A percentile compares a stretch with the other conserved stretches of the same genome.
Evolutionary conservation across 208 protist species (phyloP).

Genomic region (Leptomonas seymouri): DNA sequence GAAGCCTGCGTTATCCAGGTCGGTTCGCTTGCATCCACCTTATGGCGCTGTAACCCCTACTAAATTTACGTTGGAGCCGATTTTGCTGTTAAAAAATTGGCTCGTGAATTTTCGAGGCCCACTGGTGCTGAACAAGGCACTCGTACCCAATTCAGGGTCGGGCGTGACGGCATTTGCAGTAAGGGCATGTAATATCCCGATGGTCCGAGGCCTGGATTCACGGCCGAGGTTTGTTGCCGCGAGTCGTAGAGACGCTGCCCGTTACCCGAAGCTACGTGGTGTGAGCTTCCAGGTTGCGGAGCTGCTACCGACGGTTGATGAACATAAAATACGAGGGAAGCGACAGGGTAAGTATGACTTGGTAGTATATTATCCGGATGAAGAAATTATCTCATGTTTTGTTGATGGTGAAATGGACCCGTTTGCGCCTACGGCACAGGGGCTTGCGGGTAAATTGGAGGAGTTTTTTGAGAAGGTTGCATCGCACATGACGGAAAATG

Average conservation of each 20-base stretch:
- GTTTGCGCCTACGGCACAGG: constrained; percentile 62
- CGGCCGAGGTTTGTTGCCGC: constrained; percentile 62
- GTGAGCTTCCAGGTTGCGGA: constrained; percentile 84
- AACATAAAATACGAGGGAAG: neutral
- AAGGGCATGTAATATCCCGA: constrained; percentile 58
- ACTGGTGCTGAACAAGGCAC: constrained; percentile 68
- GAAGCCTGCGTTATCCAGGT: constrained; percentile 49
- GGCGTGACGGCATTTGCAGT: constrained; percentile 63
- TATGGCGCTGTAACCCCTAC: constrained; percentile 61
- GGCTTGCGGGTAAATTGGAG: constrained; percentile 70
- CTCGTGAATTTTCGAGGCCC: constrained; percentile 65
- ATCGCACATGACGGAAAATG: constrained; percentile 64
- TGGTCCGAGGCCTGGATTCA: constrained; percentile 81
- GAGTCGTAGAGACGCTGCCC: constrained; percentile 52
- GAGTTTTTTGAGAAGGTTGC: constrained; percentile 83
- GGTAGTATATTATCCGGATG: constrained; percentile 80
- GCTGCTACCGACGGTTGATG: constrained; percentile 45
- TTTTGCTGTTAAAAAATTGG: constrained; percentile 77
- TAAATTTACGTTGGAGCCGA: constrained; percentile 65
- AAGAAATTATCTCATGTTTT: constrained; percentile 54
- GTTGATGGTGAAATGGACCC: constrained; percentile 31
- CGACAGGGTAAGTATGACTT: constrained; percentile 63
- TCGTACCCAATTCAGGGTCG: constrained; percentile 63
- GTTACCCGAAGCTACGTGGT: constrained; percentile 36
- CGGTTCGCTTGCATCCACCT: constrained; percentile 64